phyloP scores from a whole-genome alignment of 106 monocot genomes.

The Apostasia shenzhenica region DNA sequence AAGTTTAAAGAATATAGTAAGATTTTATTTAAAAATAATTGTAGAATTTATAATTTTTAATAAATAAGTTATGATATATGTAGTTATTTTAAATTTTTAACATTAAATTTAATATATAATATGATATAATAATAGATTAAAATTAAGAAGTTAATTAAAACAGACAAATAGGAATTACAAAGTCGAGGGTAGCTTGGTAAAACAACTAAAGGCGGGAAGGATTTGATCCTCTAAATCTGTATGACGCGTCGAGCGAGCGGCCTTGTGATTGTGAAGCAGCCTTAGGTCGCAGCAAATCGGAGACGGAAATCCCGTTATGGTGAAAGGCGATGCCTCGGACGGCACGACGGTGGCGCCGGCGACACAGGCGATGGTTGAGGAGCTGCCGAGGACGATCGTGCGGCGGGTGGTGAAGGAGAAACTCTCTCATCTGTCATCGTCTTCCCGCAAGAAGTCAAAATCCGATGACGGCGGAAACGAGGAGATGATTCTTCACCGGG shows the following conservation, averaged over 20 bases:
- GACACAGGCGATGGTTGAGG: constrained; percentile 35
- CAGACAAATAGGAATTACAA: no score
- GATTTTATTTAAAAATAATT: no score
- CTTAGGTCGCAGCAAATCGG: no score
- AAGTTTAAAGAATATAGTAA: no score
- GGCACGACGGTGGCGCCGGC: constrained; percentile 4
- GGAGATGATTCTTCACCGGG: constrained; percentile 62
- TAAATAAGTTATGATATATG: no score
- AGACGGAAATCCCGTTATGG: background rate
- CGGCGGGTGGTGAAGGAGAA: constrained; percentile 86
- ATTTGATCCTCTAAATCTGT: background rate
- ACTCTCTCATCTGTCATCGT: constrained; percentile 42
- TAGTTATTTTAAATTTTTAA: no score
- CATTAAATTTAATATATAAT: no score
- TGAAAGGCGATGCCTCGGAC: background rate
- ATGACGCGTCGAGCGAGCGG: background rate
- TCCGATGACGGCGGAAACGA: constrained; percentile 8
- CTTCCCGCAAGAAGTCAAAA: constrained; percentile 3
- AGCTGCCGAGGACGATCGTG: constrained; percentile 71
- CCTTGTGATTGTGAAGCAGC: no score
- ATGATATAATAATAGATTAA: no score
- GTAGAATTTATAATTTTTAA: no score
- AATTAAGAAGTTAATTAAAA: no score
- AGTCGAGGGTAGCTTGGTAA: background rate
- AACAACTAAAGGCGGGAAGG: background rate